These are phyloP conservation scores for Gynandropsis gynandra DNA, from an alignment of 345 rosid genomes.

Conservation along the genomic window DNA sequence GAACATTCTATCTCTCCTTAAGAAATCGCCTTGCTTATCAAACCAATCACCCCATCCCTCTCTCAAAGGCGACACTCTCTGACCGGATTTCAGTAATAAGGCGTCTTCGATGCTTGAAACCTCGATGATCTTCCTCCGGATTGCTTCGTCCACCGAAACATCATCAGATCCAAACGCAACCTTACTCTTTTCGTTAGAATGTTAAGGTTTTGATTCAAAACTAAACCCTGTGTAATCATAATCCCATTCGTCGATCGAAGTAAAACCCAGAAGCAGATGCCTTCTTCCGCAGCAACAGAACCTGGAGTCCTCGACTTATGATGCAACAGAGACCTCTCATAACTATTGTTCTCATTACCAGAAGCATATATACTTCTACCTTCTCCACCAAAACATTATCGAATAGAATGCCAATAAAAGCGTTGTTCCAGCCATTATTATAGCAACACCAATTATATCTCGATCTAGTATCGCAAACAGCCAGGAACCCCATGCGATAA, in stretches of 20 bases:
- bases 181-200: slow-evolving; percentile 30
- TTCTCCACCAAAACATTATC: slow-evolving; percentile 99
- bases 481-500: too few species aligned
- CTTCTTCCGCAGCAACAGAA: too few species aligned
- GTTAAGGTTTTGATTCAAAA: neutral
- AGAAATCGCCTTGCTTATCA: slow-evolving; percentile 78
- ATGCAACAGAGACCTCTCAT: too few species aligned
- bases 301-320: too few species aligned
- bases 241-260: slow-evolving; percentile 91
- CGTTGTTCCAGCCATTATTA: too few species aligned
- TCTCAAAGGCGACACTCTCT: slow-evolving; percentile 55
- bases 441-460: too few species aligned
- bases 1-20: slow-evolving; percentile 83
- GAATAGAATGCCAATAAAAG: slow-evolving; percentile 93
- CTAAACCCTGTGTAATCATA: slow-evolving; percentile 47
- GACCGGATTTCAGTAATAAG: slow-evolving; percentile 52
- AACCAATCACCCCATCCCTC: slow-evolving; percentile 98
- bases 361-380: too few species aligned
- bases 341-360: too few species aligned
- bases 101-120: slow-evolving; percentile 67
- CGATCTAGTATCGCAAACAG: too few species aligned
- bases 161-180: slow-evolving; percentile 74
- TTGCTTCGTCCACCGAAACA: slow-evolving; percentile 61
- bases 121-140: slow-evolving; percentile 58
- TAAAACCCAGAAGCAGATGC: slow-evolving; percentile 49